phyloP scores from a whole-genome alignment of 805 yeast genomes.

The Wickerhamomyces queroliae region DNA sequence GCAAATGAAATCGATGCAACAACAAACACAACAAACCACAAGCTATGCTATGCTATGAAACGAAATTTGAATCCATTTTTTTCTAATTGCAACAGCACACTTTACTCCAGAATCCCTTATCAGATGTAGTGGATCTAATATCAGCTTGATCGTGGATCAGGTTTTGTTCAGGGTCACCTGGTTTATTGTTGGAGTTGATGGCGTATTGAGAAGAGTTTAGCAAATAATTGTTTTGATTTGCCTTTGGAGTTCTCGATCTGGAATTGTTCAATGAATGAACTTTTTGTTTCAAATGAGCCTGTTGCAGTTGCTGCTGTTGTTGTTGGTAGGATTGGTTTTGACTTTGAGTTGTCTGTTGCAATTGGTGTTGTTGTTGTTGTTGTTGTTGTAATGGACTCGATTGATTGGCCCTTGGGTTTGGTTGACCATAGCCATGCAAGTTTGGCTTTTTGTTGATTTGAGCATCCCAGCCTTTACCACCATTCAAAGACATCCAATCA shows the following conservation, averaged over 20 bases:
- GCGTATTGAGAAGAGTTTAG: slow-evolving; percentile 22
- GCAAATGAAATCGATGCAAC: no score
- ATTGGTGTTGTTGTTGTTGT: slow-evolving; percentile 20
- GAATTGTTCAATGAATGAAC: slow-evolving; percentile 23
- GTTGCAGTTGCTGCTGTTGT: slow-evolving; percentile 5
- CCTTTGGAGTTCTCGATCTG: slow-evolving; percentile 21
- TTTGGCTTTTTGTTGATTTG: slow-evolving; percentile 87
- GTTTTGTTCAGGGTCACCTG: slow-evolving; percentile 20
- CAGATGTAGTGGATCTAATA: slow-evolving; percentile 14
- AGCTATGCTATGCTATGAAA: not conserved
- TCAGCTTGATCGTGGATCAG: slow-evolving; percentile 20
- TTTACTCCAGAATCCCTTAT: slow-evolving; percentile 21
- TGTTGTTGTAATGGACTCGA: slow-evolving; percentile 15
- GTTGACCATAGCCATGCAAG: slow-evolving; percentile 94
- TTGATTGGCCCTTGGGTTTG: slow-evolving; percentile 48
- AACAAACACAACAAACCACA: no score
- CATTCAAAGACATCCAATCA: slow-evolving; percentile 97
- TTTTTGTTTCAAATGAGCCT: slow-evolving; percentile 16
- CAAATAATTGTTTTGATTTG: slow-evolving; percentile 17
- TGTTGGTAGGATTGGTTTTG: slow-evolving; percentile 22
- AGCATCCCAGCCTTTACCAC: slow-evolving; percentile 95
- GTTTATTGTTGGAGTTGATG: slow-evolving; percentile 15
- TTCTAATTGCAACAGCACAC: slow-evolving; percentile 19
- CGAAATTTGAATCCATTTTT: no score
- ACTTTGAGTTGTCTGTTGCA: slow-evolving; percentile 17